Percentiles rank a stretch among this genome's conserved stretches.
Conservation (phyloP, 352 stramenopile species). For the Phytophthora syringae region DNA sequence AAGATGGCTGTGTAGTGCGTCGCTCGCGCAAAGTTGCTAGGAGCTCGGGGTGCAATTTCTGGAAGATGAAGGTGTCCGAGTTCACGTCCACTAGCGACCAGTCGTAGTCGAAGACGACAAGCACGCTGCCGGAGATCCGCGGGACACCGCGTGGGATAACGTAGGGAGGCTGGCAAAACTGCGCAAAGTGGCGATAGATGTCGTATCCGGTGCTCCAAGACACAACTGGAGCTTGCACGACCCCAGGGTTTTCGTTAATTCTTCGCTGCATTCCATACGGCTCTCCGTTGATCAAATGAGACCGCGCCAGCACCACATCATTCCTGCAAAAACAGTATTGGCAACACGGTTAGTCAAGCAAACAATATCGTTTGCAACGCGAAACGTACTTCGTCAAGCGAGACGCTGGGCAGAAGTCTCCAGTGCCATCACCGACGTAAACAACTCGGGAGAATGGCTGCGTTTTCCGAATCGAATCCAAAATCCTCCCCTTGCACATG, state of each 20-base stretch:
- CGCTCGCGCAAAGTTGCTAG: slow-evolving; percentile 43
- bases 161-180: slow-evolving; percentile 32
- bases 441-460: slow-evolving; percentile 53
- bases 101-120: slow-evolving; percentile 87
- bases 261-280: slow-evolving; percentile 43
- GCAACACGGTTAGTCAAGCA: background rate
- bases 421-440: slow-evolving; percentile 76
- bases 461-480: slow-evolving; percentile 56
- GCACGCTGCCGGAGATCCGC: slow-evolving; percentile 30
- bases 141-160: slow-evolving; percentile 3
- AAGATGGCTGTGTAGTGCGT: slow-evolving; percentile 41
- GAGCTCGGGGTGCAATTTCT: slow-evolving; percentile 66
- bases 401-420: slow-evolving; percentile 67
- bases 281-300: slow-evolving; percentile 31
- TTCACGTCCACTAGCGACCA: slow-evolving; percentile 87
- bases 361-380: background rate
- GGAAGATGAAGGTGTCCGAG: slow-evolving; percentile 83
- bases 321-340: slow-evolving; percentile 28
- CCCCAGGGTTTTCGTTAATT: slow-evolving; percentile 43
- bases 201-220: slow-evolving; percentile 60
- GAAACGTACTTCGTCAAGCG: slow-evolving; percentile 51
- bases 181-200: slow-evolving; percentile 46
- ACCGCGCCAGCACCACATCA: slow-evolving; percentile 62
- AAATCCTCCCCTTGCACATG: slow-evolving; percentile 82
- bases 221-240: slow-evolving; percentile 44